A percentile compares a stretch with the other conserved stretches of the same genome.
phyloP scores from a whole-genome alignment of 208 protist genomes.

The Trypanosoma vivax region DNA sequence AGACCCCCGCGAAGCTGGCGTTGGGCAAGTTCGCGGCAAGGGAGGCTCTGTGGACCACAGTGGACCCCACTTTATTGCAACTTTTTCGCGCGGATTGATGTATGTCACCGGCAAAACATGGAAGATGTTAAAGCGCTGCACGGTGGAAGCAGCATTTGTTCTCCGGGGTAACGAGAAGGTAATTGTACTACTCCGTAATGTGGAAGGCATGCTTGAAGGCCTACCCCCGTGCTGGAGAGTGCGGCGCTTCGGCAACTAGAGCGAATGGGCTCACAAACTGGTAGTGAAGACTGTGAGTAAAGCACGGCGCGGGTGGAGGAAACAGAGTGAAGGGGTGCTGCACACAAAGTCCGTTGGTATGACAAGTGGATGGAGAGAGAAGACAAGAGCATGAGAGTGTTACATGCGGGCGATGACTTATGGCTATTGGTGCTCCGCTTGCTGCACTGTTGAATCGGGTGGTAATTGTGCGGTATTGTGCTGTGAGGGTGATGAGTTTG shows the following conservation, averaged over 20 bases:
- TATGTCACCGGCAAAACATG: constrained; percentile 39
- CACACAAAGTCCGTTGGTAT: too few species aligned
- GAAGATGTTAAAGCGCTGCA: constrained; percentile 63
- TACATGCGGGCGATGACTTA: too few species aligned
- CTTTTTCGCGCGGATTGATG: constrained; percentile 71
- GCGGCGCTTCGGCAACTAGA: constrained; percentile 84
- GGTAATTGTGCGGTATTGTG: too few species aligned
- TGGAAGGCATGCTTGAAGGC: constrained; percentile 71
- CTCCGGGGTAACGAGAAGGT: constrained; percentile 38
- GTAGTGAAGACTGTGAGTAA: too few species aligned
- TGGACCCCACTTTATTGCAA: constrained; percentile 27
- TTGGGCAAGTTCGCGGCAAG: neutral
- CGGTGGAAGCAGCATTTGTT: constrained; percentile 64
- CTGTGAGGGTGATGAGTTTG: too few species aligned
- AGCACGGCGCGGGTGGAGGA: too few species aligned
- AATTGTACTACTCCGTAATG: constrained; percentile 71
- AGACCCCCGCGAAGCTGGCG: neutral
- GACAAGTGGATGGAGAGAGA: too few species aligned
- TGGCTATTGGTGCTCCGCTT: too few species aligned
- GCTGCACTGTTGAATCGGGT: too few species aligned
- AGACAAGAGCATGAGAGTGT: too few species aligned
- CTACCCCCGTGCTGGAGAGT: constrained; percentile 88
- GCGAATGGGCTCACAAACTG: too few species aligned
- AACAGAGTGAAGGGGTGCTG: too few species aligned
- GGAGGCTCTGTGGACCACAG: neutral